A percentile compares a stretch with the other conserved stretches of the same genome.
phyloP scores from a whole-genome alignment of 208 protist genomes.

The Leishmania turanica region DNA sequence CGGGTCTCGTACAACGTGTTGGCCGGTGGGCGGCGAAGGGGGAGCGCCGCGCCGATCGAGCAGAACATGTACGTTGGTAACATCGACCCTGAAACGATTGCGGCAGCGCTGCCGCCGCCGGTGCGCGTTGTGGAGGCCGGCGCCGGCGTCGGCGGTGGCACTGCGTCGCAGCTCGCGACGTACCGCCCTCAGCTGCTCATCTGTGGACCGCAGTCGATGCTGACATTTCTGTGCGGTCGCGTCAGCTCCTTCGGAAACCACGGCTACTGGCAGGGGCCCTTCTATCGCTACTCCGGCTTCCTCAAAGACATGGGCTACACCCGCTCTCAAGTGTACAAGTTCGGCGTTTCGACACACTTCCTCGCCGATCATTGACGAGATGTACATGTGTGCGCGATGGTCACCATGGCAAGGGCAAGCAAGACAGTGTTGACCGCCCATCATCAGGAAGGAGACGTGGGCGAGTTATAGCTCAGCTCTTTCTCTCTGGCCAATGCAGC shows the following conservation, averaged over 20 bases:
- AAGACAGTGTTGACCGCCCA: background rate
- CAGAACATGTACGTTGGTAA: constrained; percentile 72
- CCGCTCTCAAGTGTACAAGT: constrained; percentile 86
- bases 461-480: background rate
- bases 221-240: constrained; percentile 70
- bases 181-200: constrained; percentile 67
- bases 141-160: background rate
- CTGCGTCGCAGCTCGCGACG: background rate
- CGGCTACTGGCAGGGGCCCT: constrained; percentile 79
- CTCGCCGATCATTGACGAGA: constrained; percentile 59
- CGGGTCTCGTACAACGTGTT: constrained; percentile 71
- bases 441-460: background rate
- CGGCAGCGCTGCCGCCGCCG: constrained; percentile 50
- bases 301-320: constrained; percentile 88
- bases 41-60: constrained; percentile 21
- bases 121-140: constrained; percentile 16
- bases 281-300: constrained; percentile 79
- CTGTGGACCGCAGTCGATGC: constrained; percentile 82
- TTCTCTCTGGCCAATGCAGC: background rate
- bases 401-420: background rate
- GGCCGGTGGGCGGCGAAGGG: constrained; percentile 19
- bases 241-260: constrained; percentile 63
- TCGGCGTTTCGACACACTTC: constrained; percentile 86
- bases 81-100: constrained; percentile 66
- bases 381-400: background rate